phyloP scores from a whole-genome alignment of 2,329 filamentous ascomycete genomes.

The Domatiomyces globalis region DNA sequence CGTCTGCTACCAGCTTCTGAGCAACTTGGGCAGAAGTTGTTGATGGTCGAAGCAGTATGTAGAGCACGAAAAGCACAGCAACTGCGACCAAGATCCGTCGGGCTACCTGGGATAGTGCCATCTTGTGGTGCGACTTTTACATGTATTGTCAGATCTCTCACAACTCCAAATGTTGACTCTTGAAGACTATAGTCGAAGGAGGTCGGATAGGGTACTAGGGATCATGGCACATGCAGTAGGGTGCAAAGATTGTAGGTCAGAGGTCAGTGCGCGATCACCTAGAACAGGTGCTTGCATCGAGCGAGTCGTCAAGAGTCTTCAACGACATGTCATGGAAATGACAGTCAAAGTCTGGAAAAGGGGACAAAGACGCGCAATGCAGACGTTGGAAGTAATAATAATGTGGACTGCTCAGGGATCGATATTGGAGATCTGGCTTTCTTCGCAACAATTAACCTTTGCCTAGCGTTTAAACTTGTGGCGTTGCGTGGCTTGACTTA shows the following conservation, averaged over 20 bases:
- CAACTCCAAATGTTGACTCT: background rate
- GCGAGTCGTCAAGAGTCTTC: background rate
- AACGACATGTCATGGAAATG: too few species aligned
- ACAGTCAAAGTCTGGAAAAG: too few species aligned
- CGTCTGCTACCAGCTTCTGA: constrained; percentile 17
- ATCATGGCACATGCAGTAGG: background rate
- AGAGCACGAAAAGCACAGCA: constrained; percentile 51
- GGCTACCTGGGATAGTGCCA: constrained; percentile 1
- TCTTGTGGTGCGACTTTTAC: background rate
- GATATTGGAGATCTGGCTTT: too few species aligned
- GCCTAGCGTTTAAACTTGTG: too few species aligned
- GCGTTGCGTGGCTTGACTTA: too few species aligned
- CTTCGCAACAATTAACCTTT: too few species aligned
- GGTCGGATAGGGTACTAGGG: background rate
- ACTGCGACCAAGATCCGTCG: constrained; percentile 61
- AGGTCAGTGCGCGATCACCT: too few species aligned
- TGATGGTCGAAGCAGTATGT: constrained; percentile 54
- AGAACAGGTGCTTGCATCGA: background rate
- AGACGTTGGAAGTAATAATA: too few species aligned
- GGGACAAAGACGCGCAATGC: too few species aligned
- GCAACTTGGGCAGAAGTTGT: constrained; percentile 38
- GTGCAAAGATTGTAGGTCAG: background rate
- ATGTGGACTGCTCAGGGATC: too few species aligned
- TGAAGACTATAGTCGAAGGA: background rate
- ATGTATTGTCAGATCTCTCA: background rate